These are phyloP conservation scores for Pisolithus microcarpus DNA, from an alignment of 768 basidiomycete species.

Conservation along the genomic window DNA sequence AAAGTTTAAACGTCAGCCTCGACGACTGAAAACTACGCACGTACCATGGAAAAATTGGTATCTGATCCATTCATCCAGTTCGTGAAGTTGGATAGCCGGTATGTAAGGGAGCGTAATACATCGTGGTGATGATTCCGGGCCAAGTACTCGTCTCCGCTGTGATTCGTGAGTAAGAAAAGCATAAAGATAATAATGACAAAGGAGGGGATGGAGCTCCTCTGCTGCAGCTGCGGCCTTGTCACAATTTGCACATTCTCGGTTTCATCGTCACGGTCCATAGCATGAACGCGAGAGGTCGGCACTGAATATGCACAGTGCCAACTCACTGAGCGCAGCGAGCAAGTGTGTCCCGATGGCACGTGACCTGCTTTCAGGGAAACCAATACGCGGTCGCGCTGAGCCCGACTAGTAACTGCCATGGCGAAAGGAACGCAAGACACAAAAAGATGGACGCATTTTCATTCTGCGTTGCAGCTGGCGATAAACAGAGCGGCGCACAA, in stretches of 20 bases:
- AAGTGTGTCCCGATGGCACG: constrained; percentile 12
- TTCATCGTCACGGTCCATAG: constrained; percentile 27
- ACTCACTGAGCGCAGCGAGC: too few relatives aligned
- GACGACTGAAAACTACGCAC: constrained; percentile 13
- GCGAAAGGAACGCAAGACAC: constrained; percentile 26
- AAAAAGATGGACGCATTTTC: constrained; percentile 46
- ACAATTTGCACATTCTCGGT: constrained; percentile 6
- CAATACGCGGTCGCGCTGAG: too few relatives aligned
- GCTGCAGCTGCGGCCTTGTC: constrained; percentile 28
- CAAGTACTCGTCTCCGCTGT: constrained; percentile 60
- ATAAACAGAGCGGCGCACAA: constrained; percentile 46
- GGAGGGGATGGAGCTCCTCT: constrained; percentile 59
- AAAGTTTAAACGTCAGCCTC: constrained; percentile 2
- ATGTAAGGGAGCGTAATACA: constrained; percentile 47
- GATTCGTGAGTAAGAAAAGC: constrained; percentile 74
- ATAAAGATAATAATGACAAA: constrained; percentile 70
- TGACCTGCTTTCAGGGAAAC: constrained; percentile 6
- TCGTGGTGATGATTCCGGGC: constrained; percentile 61
- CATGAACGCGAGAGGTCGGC: constrained; percentile 1
- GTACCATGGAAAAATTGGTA: constrained; percentile 60
- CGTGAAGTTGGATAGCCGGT: constrained; percentile 65
- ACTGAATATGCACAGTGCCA: neutral
- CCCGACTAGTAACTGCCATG: constrained; percentile 6
- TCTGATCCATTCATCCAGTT: constrained; percentile 66
- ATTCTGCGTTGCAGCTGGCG: constrained; percentile 46